Conservation (phyloP, 257 asterid species). For the Buddleja alternifolia region DNA sequence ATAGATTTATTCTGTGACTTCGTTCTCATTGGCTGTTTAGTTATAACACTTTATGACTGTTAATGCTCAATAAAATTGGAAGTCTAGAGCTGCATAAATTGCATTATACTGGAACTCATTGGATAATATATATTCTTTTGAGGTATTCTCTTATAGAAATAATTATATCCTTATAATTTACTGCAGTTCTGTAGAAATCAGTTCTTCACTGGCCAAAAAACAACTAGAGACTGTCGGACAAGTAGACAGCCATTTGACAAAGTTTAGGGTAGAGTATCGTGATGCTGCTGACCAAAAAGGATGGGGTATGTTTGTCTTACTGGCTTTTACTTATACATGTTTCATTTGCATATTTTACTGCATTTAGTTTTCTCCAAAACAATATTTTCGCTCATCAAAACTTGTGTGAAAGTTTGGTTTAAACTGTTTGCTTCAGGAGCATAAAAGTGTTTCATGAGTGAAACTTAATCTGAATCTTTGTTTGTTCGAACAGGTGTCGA, state of each 20-base stretch:
- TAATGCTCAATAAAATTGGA: not conserved
- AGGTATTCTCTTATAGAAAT: slow-evolving; percentile 22
- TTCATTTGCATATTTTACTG: slow-evolving; percentile 19
- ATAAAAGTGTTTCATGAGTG: not conserved
- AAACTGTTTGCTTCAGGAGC: not conserved
- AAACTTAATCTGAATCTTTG: slow-evolving; percentile 20
- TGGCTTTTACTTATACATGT: slow-evolving; percentile 25
- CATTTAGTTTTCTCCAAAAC: slow-evolving; percentile 8
- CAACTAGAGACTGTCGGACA: slow-evolving; percentile 85
- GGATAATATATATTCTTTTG: slow-evolving; percentile 13
- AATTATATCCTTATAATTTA: slow-evolving; percentile 28
- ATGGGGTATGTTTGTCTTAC: slow-evolving; percentile 70
- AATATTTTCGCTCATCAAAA: slow-evolving; percentile 16
- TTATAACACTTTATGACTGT: not conserved
- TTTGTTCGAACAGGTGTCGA: slow-evolving; percentile 69
- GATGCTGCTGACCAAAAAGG: slow-evolving; percentile 93
- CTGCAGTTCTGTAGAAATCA: slow-evolving; percentile 95
- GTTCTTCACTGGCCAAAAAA: slow-evolving; percentile 87
- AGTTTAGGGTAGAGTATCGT: slow-evolving; percentile 83
- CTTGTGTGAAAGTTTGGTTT: slow-evolving; percentile 11
- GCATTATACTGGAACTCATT: slow-evolving; percentile 20
- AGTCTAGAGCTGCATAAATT: slow-evolving; percentile 7
- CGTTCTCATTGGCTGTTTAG: not conserved
- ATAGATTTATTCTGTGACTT: not conserved
- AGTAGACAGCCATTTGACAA: slow-evolving; percentile 71